Conservation (phyloP, 169 alveolate species). For the Plasmodium blacklocki region DNA sequence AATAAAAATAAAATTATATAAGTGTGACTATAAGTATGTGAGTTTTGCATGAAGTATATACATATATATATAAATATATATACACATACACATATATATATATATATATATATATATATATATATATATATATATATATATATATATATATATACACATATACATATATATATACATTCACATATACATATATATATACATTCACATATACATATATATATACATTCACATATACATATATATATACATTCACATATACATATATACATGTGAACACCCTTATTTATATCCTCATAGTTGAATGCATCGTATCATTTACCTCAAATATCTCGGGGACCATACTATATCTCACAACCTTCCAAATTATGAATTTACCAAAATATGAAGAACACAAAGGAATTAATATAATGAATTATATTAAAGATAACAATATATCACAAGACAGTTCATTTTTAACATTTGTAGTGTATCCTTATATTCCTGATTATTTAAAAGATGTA, state of each 20-base stretch:
- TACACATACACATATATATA: too few relatives aligned
- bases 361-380: background rate
- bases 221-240: too few relatives aligned
- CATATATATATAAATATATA: too few relatives aligned
- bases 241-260: background rate
- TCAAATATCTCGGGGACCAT: conserved; percentile 20
- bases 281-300: background rate
- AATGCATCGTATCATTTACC: background rate
- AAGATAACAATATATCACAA: background rate
- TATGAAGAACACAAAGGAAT: background rate
- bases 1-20: background rate
- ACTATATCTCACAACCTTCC: background rate
- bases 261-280: too few relatives aligned
- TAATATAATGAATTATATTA: conserved; percentile 14
- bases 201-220: too few relatives aligned
- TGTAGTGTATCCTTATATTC: conserved; percentile 20
- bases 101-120: too few relatives aligned
- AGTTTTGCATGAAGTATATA: too few relatives aligned
- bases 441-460: conserved; percentile 23
- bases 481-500: background rate
- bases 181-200: too few relatives aligned
- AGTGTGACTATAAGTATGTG: too few relatives aligned
- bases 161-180: too few relatives aligned
- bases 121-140: too few relatives aligned
- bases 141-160: too few relatives aligned